Evolutionary conservation across 805 yeast genomes (phyloP).

Genomic region (Lipomyces kockii): DNA sequence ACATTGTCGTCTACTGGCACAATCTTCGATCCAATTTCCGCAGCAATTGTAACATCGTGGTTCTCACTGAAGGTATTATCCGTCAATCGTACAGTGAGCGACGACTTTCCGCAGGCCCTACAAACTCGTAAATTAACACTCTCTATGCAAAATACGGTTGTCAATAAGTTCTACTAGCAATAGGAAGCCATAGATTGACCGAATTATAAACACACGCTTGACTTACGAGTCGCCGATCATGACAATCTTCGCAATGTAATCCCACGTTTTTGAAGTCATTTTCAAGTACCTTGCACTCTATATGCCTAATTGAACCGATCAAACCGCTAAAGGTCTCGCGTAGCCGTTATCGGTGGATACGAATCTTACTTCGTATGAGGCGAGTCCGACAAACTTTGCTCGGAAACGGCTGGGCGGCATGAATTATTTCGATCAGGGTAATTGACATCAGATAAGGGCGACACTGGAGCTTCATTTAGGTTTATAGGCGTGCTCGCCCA

Average conservation of each 20-base stretch:
- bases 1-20: constrained; percentile 42
- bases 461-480: not conserved
- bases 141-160: constrained; percentile 35
- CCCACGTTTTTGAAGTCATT: constrained; percentile 41
- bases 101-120: constrained; percentile 48
- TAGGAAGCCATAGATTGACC: not conserved
- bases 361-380: too few relatives aligned
- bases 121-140: not conserved
- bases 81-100: constrained; percentile 45
- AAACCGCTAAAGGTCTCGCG: not conserved
- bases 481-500: too few relatives aligned
- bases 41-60: constrained; percentile 48
- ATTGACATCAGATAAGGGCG: constrained; percentile 3
- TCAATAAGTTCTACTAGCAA: constrained; percentile 31
- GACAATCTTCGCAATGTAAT: constrained; percentile 45
- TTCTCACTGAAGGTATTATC: constrained; percentile 45
- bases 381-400: not conserved
- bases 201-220: constrained; percentile 24
- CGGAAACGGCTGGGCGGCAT: not conserved
- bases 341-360: not conserved
- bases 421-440: constrained; percentile 4
- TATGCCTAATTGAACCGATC: not conserved
- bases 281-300: not conserved
- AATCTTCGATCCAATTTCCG: constrained; percentile 47
- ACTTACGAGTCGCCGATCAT: constrained; percentile 48